Base-by-base conservation (phyloP, 441 rosid genomes). In the Omphalea diandra region DNA sequence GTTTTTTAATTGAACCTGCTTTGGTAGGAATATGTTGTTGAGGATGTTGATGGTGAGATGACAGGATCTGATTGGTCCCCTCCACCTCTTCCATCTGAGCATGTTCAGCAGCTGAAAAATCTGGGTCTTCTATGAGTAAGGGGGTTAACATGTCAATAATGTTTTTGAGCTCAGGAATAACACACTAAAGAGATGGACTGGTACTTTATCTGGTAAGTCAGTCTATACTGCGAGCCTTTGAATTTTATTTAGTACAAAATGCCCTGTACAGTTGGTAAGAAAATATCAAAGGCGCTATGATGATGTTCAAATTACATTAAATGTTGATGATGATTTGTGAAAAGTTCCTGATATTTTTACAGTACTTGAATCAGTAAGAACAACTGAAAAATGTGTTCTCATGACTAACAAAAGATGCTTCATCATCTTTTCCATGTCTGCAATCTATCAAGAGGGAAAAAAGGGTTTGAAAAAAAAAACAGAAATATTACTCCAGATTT, bases 21-120 rank as follows among this genome's bases (percentile, higher is more conserved):
- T 14, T 65, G 27, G 20, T 74, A 93, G 98, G 99, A 96, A 75
- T 96, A 96, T 72, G 98, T 93, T 38, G 99, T 96, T 7, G 98
- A 96, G 85, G 99, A 96, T 80, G 97, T 91, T 31, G 99, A 96
- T 71, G 97, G 90, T 0, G 98, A 96, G 75, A 84, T 82, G 82
- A 86, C 74, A 7, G 97, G 89, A 66, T 86, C 94, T 15, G 97
- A 96, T 44, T 96, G 99, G 98, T 80, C 90, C 49, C 93, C 99
- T 22, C 96, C 93, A 7, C 85, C 88, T 78, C 89, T 96, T 55
- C 97, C 99, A 7, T 57, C 88, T 0, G 97, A 96, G 79, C 99
- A 93, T 61, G 47, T 96, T 57, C 98, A 91, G 77, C 99, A 91
- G 81, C 91, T 96, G 82, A 96, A 96, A 81, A 76, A 85, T 14